phyloP scores from a whole-genome alignment of 2,329 filamentous ascomycete genomes.

The Helotiales sp. region DNA sequence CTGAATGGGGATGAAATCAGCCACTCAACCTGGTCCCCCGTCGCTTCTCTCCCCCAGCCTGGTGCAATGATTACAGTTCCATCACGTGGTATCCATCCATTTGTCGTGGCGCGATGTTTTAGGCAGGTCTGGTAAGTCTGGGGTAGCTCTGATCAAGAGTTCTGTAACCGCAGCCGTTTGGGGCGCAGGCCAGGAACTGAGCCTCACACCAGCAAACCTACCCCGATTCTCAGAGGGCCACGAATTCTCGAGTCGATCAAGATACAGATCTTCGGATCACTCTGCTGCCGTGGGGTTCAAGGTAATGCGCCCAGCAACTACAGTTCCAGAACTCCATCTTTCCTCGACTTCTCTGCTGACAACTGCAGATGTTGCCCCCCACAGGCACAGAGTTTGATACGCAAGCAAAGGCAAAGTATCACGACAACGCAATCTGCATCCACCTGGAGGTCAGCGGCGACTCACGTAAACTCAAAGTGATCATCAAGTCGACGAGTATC shows the following conservation, averaged over 20 bases:
- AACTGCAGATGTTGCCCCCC: neutral
- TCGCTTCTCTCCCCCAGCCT: neutral
- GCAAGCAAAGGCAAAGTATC: neutral
- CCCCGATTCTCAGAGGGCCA: neutral
- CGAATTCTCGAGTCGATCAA: neutral
- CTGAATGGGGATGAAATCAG: neutral
- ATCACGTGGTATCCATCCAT: neutral
- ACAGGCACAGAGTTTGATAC: neutral
- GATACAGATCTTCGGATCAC: conserved; percentile 7
- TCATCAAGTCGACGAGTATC: neutral
- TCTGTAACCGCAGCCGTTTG: conserved; percentile 7
- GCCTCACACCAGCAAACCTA: neutral
- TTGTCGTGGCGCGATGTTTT: neutral
- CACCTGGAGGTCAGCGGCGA: neutral
- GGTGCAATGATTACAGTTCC: neutral
- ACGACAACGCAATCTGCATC: neutral
- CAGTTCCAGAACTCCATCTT: neutral
- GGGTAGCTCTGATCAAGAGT: neutral
- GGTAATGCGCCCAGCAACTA: conserved; percentile 1
- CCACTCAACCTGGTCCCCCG: neutral
- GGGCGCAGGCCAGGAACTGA: neutral
- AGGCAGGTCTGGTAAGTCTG: neutral
- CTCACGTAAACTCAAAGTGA: neutral
- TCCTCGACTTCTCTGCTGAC: neutral
- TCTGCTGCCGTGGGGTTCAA: neutral